Percentiles rank a stretch among this genome's conserved stretches.
Conservation (phyloP, 805 yeast genomes). For the Grigorovia yakushimaensis region DNA sequence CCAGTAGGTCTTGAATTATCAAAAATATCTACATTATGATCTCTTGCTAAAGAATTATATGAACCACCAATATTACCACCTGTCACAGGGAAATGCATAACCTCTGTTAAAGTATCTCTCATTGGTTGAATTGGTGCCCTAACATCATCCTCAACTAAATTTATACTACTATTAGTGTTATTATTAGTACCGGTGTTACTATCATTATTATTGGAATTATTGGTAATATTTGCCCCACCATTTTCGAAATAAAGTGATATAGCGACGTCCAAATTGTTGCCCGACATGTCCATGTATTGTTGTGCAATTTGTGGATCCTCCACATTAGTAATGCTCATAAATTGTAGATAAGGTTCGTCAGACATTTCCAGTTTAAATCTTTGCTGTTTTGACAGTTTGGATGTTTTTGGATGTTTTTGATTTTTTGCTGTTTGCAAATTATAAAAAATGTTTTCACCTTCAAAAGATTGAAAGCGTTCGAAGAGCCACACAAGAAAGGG, state of each 20-base stretch:
- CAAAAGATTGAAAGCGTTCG: too few species aligned
- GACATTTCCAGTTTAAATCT: not conserved
- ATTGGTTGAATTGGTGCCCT: constrained; percentile 68
- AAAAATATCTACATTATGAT: constrained; percentile 21
- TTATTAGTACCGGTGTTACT: constrained; percentile 30
- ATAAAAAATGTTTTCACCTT: too few species aligned
- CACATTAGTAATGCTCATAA: constrained; percentile 75
- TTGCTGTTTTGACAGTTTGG: not conserved
- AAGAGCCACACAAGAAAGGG: too few species aligned
- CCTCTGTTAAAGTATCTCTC: constrained; percentile 53
- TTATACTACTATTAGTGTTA: constrained; percentile 40
- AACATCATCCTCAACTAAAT: constrained; percentile 40
- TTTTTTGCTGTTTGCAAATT: not conserved
- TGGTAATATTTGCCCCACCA: constrained; percentile 29
- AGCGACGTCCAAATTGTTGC: constrained; percentile 71
- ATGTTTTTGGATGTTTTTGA: not conserved
- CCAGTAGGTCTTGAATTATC: constrained; percentile 29
- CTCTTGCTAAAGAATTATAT: constrained; percentile 14
- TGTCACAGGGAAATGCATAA: constrained; percentile 26
- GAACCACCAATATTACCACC: constrained; percentile 33
- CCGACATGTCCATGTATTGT: constrained; percentile 71
- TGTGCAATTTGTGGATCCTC: constrained; percentile 58
- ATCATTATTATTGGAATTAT: constrained; percentile 3
- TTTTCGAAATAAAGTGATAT: constrained; percentile 74
- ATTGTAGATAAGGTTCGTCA: constrained; percentile 38